Percentiles rank a stretch among this genome's conserved stretches.
Conservation (phyloP, 257 asterid genomes). For the Lantana camara region DNA sequence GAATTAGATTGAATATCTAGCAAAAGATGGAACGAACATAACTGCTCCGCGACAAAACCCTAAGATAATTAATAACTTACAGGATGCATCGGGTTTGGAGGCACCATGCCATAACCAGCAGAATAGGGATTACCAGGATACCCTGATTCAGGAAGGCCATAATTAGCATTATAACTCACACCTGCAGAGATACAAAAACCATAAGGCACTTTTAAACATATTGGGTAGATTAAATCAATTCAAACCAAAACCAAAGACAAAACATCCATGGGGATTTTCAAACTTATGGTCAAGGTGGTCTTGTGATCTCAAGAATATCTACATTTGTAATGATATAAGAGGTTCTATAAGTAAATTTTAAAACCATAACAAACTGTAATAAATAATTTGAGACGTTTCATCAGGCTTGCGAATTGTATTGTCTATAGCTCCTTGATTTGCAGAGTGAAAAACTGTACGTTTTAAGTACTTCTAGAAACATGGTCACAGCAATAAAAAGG, state of each 20-base stretch:
- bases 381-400: slow-evolving; percentile 8
- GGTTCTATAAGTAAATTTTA: background rate
- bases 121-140: slow-evolving; percentile 70
- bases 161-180: slow-evolving; percentile 54
- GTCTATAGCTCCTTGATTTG: background rate
- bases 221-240: background rate
- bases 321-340: background rate
- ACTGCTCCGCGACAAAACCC: background rate
- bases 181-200: slow-evolving; percentile 44
- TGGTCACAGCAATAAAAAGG: background rate
- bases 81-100: slow-evolving; percentile 58
- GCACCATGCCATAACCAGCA: slow-evolving; percentile 61
- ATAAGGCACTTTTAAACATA: slow-evolving; percentile 21
- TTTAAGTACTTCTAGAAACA: slow-evolving; percentile 6
- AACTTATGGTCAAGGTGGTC: slow-evolving; percentile 6
- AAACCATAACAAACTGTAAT: background rate
- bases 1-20: background rate
- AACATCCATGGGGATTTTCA: background rate
- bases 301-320: slow-evolving; percentile 15
- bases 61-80: slow-evolving; percentile 43
- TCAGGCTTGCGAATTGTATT: background rate
- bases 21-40: background rate
- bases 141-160: slow-evolving; percentile 61
- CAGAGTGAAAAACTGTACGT: background rate
- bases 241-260: slow-evolving; percentile 9